phyloP scores from a whole-genome alignment of 352 stramenopile species.

The Thalassiosira mediterranea region DNA sequence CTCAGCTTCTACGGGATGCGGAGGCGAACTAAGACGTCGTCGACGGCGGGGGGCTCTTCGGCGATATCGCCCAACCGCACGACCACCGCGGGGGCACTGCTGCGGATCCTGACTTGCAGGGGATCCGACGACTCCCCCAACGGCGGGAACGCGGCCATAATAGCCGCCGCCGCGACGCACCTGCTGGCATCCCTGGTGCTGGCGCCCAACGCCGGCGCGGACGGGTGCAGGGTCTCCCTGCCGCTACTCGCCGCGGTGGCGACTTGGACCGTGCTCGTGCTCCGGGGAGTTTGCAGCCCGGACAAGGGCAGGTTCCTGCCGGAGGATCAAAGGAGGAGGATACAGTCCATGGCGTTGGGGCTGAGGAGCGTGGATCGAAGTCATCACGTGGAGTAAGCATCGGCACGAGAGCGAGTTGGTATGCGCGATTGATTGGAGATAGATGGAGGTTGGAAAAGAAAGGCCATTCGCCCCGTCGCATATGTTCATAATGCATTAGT shows the following conservation, averaged over 20 bases:
- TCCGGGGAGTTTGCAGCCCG: conserved; percentile 9
- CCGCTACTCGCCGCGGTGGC: conserved; percentile 38
- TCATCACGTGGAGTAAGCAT: conserved; percentile 17
- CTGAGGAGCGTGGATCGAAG: background rate
- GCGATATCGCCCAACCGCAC: conserved; percentile 22
- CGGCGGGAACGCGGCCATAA: conserved; percentile 66
- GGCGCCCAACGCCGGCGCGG: conserved; percentile 52
- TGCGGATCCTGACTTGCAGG: conserved; percentile 33
- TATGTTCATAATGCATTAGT: too few species aligned
- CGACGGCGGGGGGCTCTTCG: background rate
- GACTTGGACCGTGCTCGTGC: conserved; percentile 12
- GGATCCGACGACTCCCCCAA: conserved; percentile 16
- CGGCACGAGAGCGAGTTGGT: too few species aligned
- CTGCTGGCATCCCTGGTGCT: conserved; percentile 56
- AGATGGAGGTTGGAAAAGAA: too few species aligned
- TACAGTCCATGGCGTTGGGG: conserved; percentile 20
- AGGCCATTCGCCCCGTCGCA: too few species aligned
- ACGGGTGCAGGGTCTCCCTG: conserved; percentile 71
- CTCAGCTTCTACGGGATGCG: conserved; percentile 80
- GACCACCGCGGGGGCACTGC: too few species aligned
- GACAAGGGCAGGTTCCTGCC: conserved; percentile 30
- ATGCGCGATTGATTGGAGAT: too few species aligned
- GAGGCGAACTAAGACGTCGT: conserved; percentile 41
- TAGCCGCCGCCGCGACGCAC: conserved; percentile 55
- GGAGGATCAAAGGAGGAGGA: conserved; percentile 43